A percentile compares a stretch with the other conserved stretches of the same genome.
phyloP scores from a whole-genome alignment of 768 basidiomycete species.

The Boletus reticuloceps region DNA sequence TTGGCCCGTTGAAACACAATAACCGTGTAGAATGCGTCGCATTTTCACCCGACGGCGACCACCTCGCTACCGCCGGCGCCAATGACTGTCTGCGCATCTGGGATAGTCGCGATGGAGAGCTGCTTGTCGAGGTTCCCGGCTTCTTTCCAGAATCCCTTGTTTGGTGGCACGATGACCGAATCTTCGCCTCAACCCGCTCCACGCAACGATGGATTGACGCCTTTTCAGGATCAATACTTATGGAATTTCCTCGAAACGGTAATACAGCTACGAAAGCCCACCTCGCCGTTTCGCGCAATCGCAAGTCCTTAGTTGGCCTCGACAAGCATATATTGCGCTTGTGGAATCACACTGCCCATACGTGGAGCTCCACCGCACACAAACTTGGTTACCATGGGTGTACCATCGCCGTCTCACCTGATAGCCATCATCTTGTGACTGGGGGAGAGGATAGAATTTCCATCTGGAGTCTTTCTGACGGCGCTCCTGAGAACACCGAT shows the following conservation, averaged over 20 bases:
- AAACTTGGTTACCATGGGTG: neutral
- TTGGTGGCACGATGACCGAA: slow-evolving; percentile 16
- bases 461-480: slow-evolving; percentile 8
- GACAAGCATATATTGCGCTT: slow-evolving; percentile 2
- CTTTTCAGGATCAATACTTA: slow-evolving; percentile 4
- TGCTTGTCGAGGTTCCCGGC: neutral
- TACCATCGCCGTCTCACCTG: slow-evolving; percentile 10
- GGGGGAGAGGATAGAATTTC: slow-evolving; percentile 13
- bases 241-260: slow-evolving; percentile 4
- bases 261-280: neutral
- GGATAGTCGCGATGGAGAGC: slow-evolving; percentile 6
- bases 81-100: slow-evolving; percentile 12
- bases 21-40: slow-evolving; percentile 8
- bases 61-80: slow-evolving; percentile 6
- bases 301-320: slow-evolving; percentile 1
- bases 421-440: slow-evolving; percentile 1
- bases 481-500: neutral
- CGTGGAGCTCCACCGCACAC: neutral
- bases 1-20: slow-evolving; percentile 12
- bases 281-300: slow-evolving; percentile 12
- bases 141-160: slow-evolving; percentile 14
- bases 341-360: slow-evolving; percentile 7
- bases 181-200: slow-evolving; percentile 7
- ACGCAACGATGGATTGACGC: slow-evolving; percentile 12
- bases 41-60: slow-evolving; percentile 16